Evolutionary conservation across 495 filamentous ascomycete genomes (phyloP).

Genomic region (Aspergillus heteromorphus): DNA sequence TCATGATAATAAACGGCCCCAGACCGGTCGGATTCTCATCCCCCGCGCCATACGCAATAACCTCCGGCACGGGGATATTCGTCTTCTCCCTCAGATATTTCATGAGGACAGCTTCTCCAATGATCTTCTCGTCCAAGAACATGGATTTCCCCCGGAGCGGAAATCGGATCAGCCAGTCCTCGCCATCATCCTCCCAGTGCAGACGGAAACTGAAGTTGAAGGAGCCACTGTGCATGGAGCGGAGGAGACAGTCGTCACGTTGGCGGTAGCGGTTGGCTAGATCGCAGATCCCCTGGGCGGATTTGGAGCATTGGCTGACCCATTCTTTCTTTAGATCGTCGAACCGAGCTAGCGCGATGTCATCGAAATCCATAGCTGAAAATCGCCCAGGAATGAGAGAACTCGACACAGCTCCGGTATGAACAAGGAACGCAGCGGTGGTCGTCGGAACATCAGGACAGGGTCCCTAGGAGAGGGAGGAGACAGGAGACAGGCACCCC

Average conservation of each 20-base stretch:
- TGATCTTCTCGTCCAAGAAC: constrained; percentile 21
- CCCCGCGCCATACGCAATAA: constrained; percentile 28
- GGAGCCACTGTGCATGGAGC: constrained; percentile 5
- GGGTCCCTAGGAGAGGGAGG: no score
- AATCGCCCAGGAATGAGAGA: no score
- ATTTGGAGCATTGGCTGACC: not conserved
- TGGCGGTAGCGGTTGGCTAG: constrained; percentile 1
- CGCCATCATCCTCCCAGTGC: constrained; percentile 4
- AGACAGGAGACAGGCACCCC: no score
- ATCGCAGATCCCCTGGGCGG: constrained; percentile 3
- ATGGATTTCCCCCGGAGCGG: constrained; percentile 14
- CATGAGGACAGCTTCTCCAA: constrained; percentile 28
- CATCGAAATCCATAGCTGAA: not conserved
- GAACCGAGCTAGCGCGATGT: not conserved
- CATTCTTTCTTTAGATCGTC: not conserved
- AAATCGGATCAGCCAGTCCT: constrained; percentile 11
- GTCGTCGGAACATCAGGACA: no score
- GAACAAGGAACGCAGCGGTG: no score
- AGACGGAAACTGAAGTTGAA: constrained; percentile 10
- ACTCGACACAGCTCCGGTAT: no score
- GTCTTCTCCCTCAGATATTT: constrained; percentile 24
- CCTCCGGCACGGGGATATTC: constrained; percentile 24
- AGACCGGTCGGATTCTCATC: constrained; percentile 20
- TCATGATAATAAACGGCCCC: constrained; percentile 42
- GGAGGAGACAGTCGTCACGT: constrained; percentile 2